Evolutionary conservation across 768 basidiomycete genomes (phyloP).

Genomic region (Calocybe indica): DNA sequence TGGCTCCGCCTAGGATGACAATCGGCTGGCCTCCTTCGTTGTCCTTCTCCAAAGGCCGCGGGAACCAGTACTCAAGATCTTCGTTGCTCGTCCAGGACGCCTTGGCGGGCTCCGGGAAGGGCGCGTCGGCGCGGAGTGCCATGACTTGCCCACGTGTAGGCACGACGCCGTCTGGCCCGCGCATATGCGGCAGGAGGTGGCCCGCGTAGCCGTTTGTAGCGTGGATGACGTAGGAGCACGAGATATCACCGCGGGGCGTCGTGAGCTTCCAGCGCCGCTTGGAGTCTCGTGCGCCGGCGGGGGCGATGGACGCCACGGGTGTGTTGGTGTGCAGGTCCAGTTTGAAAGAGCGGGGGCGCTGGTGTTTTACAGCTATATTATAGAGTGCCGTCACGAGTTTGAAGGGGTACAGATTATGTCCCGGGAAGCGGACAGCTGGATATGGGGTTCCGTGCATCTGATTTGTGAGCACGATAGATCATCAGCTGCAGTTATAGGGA

Average conservation of each 20-base stretch:
- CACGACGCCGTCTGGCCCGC: conserved; percentile 36
- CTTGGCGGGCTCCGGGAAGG: conserved; percentile 32
- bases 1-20: conserved; percentile 69
- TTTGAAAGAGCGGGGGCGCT: conserved; percentile 22
- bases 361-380: conserved; percentile 26
- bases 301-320: conserved; percentile 47
- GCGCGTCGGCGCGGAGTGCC: conserved; percentile 32
- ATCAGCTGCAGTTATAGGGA: neutral
- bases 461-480: neutral
- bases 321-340: conserved; percentile 69
- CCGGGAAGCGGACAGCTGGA: conserved; percentile 46
- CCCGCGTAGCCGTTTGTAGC: conserved; percentile 85
- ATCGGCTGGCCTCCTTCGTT: conserved; percentile 37
- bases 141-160: conserved; percentile 71
- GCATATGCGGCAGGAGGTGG: conserved; percentile 68
- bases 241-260: conserved; percentile 63
- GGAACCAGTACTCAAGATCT: conserved; percentile 78
- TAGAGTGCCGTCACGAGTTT: conserved; percentile 74
- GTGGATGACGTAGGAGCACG: conserved; percentile 66
- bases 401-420: conserved; percentile 71
- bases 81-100: conserved; percentile 43
- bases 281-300: conserved; percentile 1
- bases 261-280: conserved; percentile 43
- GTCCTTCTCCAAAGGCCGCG: conserved; percentile 39
- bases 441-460: conserved; percentile 41